Conservation (phyloP, 306 rosid species). For the Casuarina glauca region DNA sequence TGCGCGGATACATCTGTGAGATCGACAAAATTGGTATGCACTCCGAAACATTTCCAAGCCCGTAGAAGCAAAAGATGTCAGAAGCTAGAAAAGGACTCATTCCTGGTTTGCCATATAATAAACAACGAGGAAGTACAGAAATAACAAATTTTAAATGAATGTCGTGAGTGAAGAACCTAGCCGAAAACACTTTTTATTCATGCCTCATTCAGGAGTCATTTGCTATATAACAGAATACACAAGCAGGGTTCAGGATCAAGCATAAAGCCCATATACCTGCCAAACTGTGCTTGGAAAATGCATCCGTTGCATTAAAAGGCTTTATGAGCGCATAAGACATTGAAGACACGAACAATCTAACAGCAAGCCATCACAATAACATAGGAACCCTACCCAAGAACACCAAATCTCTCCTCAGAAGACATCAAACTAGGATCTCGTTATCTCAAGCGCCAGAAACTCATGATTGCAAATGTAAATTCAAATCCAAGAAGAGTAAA, state of each 20-base stretch:
- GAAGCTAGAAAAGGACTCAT: too few species aligned
- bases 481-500: background rate
- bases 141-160: too few species aligned
- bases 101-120: too few species aligned
- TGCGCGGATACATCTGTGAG: too few species aligned
- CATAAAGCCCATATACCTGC: background rate
- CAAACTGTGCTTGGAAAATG: background rate
- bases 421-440: background rate
- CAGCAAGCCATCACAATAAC: background rate
- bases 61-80: too few species aligned
- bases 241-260: background rate
- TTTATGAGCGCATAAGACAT: background rate
- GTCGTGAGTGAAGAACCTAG: too few species aligned
- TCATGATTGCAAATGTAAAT: slow-evolving; percentile 15
- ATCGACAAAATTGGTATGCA: too few species aligned
- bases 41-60: too few species aligned
- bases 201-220: background rate
- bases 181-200: background rate
- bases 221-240: background rate
- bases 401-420: background rate
- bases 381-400: background rate
- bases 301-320: background rate
- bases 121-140: too few species aligned
- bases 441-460: slow-evolving; percentile 1
- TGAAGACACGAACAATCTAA: background rate